Conservation (phyloP, 805 yeast genomes). For the Danielozyma ontarioensis region DNA sequence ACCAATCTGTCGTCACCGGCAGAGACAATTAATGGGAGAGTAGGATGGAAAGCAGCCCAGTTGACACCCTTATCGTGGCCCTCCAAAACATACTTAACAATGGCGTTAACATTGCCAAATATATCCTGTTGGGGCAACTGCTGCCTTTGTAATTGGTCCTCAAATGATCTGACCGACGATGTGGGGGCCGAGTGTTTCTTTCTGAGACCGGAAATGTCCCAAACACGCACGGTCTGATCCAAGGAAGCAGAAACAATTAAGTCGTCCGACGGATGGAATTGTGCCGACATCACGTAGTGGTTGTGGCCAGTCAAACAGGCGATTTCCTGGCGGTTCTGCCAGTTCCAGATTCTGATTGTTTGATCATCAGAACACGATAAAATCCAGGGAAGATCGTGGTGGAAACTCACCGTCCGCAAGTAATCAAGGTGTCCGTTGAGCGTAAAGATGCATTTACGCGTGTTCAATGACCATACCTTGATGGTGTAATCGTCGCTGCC, state of each 20-base stretch:
- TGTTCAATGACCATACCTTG: conserved; percentile 92
- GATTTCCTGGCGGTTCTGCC: conserved; percentile 97
- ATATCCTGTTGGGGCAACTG: conserved; percentile 83
- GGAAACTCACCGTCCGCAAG: conserved; percentile 91
- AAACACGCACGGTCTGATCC: conserved; percentile 97
- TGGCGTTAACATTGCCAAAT: conserved; percentile 90
- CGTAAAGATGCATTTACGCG: conserved; percentile 88
- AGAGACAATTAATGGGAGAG: conserved; percentile 87
- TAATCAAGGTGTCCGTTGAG: conserved; percentile 93
- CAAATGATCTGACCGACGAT: conserved; percentile 44
- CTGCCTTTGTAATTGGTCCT: conserved; percentile 60
- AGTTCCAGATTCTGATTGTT: conserved; percentile 98
- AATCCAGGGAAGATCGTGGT: conserved; percentile 95
- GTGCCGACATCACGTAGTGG: conserved; percentile 97
- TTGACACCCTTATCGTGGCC: conserved; percentile 99
- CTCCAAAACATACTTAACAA: conserved; percentile 91
- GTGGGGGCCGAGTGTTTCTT: conserved; percentile 87
- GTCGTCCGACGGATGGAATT: conserved; percentile 94
- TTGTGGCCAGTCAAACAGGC: conserved; percentile 97
- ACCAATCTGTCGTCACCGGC: conserved; percentile 96
- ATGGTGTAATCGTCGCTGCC: conserved; percentile 97
- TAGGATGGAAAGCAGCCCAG: conserved; percentile 98
- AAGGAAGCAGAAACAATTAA: conserved; percentile 91
- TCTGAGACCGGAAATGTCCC: conserved; percentile 95
- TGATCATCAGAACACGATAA: conserved; percentile 96